Conservation (phyloP, 2,329 filamentous ascomycete genomes). For the Cladosporium sphaerospermum region DNA sequence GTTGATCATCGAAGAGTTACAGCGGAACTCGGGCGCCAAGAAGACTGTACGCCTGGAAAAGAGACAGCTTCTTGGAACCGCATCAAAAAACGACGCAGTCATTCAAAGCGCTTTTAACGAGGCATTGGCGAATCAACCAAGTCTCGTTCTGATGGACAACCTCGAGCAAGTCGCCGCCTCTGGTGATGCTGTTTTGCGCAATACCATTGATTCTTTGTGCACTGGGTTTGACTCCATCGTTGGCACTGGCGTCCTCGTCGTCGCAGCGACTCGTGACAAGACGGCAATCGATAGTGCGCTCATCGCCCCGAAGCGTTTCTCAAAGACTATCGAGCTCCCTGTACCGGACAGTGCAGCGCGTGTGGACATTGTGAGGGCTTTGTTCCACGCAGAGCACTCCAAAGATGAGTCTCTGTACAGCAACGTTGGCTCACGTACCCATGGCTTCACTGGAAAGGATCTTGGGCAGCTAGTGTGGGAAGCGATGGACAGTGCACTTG, state of each 20-base stretch:
- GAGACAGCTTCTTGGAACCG: conserved; percentile 32
- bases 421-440: conserved; percentile 65
- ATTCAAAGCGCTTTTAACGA: conserved; percentile 65
- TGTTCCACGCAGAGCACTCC: conserved; percentile 44
- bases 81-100: conserved; percentile 40
- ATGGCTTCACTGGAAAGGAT: conserved; percentile 80
- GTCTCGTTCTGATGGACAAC: conserved; percentile 72
- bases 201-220: conserved; percentile 32
- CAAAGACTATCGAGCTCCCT: conserved; percentile 63
- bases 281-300: conserved; percentile 66
- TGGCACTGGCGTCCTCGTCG: conserved; percentile 58
- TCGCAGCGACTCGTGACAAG: conserved; percentile 68
- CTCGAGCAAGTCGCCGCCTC: conserved; percentile 64
- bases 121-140: conserved; percentile 63
- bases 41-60: conserved; percentile 57
- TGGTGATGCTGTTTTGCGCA: conserved; percentile 37
- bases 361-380: conserved; percentile 64
- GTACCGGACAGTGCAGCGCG: conserved; percentile 68
- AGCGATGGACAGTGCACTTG: conserved; percentile 39
- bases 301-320: conserved; percentile 59
- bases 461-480: conserved; percentile 58
- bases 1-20: conserved; percentile 62
- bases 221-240: conserved; percentile 52
- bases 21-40: conserved; percentile 59
- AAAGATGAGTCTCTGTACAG: conserved; percentile 46